Evolutionary conservation across 148 eudicot species (phyloP).

Genomic region (Nepenthes gracilis): DNA sequence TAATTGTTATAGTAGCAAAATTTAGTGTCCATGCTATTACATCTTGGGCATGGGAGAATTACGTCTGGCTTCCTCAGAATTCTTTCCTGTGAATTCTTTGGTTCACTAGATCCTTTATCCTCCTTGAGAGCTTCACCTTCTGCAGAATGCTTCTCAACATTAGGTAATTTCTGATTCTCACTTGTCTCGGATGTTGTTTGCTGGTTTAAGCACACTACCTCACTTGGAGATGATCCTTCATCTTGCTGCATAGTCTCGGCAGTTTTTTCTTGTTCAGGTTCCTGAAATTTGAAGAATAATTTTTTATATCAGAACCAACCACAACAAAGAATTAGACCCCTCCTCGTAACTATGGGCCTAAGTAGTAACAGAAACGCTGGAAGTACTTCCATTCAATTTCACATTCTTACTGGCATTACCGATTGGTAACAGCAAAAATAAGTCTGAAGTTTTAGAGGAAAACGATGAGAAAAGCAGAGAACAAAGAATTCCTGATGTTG

Average conservation of each 20-base stretch:
- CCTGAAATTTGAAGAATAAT: constrained; percentile 26
- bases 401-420: neutral
- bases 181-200: constrained; percentile 17
- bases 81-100: constrained; percentile 36
- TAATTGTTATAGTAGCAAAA: constrained; percentile 95
- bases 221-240: constrained; percentile 7
- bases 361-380: neutral
- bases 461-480: too few relatives aligned
- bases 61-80: constrained; percentile 75
- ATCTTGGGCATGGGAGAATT: constrained; percentile 91
- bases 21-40: constrained; percentile 95
- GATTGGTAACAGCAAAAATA: neutral
- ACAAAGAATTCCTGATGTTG: too few relatives aligned
- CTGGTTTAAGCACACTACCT: constrained; percentile 15
- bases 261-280: constrained; percentile 18
- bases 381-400: neutral
- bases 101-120: constrained; percentile 25
- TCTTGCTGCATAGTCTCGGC: constrained; percentile 18
- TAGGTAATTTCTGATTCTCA: constrained; percentile 24
- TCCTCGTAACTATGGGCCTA: neutral
- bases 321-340: neutral
- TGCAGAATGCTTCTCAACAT: constrained; percentile 34
- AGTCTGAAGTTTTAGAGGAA: too few relatives aligned
- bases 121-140: constrained; percentile 13
- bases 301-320: neutral